These are phyloP conservation scores for Lepiota subincarnata DNA, from an alignment of 768 basidiomycete species.

Conservation along the genomic window DNA sequence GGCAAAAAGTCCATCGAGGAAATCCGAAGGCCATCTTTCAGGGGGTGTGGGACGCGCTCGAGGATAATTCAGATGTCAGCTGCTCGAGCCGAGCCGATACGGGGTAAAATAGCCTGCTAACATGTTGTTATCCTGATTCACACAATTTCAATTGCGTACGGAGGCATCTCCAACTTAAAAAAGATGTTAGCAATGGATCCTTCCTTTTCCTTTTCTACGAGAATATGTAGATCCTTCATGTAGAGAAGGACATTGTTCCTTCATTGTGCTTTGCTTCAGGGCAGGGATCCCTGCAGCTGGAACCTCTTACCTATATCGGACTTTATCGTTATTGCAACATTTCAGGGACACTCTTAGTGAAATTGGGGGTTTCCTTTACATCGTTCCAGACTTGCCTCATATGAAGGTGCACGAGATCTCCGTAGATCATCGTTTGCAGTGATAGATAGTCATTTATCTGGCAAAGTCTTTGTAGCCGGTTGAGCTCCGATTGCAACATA, in stretches of 20 bases:
- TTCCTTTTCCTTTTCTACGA: background rate
- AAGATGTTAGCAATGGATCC: background rate
- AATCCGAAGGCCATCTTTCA: background rate
- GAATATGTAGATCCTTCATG: background rate
- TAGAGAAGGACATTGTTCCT: background rate
- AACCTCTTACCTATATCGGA: conserved; percentile 11
- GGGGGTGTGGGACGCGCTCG: background rate
- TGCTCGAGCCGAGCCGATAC: background rate
- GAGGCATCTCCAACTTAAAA: too few species aligned
- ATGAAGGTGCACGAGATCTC: conserved; percentile 4
- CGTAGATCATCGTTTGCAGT: background rate
- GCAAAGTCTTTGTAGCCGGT: background rate
- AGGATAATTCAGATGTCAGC: conserved; percentile 1
- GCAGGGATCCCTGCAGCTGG: conserved; percentile 6
- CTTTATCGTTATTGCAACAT: background rate
- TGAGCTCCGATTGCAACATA: background rate
- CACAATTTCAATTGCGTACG: background rate
- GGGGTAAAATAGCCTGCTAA: background rate
- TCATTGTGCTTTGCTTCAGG: background rate
- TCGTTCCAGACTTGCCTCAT: conserved; percentile 7
- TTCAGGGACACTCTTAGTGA: background rate
- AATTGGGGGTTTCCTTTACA: conserved; percentile 7
- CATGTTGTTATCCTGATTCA: background rate
- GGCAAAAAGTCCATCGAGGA: conserved; percentile 13
- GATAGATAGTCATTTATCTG: background rate